Conservation (phyloP, 306 rosid genomes). For the Fagus crenata region DNA sequence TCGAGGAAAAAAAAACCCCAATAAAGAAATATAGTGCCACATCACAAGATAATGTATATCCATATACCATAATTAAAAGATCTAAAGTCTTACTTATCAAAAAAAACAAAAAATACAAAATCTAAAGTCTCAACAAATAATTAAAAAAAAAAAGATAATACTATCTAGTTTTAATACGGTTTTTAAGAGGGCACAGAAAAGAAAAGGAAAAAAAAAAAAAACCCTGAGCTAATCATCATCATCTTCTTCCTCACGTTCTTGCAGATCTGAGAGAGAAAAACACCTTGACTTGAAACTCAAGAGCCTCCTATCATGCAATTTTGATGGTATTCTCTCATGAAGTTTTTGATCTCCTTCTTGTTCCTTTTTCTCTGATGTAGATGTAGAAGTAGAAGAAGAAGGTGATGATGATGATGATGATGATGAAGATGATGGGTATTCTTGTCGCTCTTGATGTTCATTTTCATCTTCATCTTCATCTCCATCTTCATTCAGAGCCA, state of each 20-base stretch:
- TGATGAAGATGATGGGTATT: constrained; percentile 19
- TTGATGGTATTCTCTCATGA: constrained; percentile 23
- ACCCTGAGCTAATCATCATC: constrained; percentile 21
- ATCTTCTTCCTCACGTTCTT: constrained; percentile 45
- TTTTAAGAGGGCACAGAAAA: constrained; percentile 25
- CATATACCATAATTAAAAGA: background rate
- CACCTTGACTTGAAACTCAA: constrained; percentile 64
- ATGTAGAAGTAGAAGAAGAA: constrained; percentile 33
- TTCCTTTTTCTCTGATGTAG: constrained; percentile 38
- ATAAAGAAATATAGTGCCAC: background rate
- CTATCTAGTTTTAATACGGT: background rate
- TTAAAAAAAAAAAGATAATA: background rate
- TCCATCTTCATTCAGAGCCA: constrained; percentile 49
- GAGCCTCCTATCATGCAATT: constrained; percentile 38
- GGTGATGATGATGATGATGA: constrained; percentile 32
- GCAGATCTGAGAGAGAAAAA: constrained; percentile 83
- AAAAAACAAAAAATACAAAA: background rate
- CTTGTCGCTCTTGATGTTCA: constrained; percentile 20
- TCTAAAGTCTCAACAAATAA: background rate
- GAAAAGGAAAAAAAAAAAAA: background rate
- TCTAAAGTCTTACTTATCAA: too few relatives aligned
- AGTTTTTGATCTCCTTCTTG: constrained; percentile 32
- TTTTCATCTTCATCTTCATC: constrained; percentile 24
- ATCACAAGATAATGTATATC: constrained; percentile 21
- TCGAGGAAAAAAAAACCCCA: too few relatives aligned